Evolutionary conservation across 116 monocot species (phyloP), one percentile per base, ranked within the genome.

Genomic region (Zostera marina): DNA sequence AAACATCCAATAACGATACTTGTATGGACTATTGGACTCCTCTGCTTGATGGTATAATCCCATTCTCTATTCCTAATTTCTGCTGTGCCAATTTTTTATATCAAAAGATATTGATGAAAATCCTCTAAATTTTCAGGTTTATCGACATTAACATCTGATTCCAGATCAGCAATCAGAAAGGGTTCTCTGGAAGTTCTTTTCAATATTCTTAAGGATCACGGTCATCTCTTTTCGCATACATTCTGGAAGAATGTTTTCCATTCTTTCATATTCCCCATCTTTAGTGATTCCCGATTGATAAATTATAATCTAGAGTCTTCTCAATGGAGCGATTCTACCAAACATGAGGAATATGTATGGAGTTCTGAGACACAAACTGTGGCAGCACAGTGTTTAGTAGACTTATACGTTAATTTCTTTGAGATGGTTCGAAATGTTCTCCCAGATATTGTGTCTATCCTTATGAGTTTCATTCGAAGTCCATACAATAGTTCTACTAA

Each of bases 181-280:
- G 75, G 86, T 26, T 78, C 98, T 66, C 56, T 98, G 52, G 90
- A 98, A 75, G 83, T 90, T 15, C 77, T 98, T 15, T 98, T 98
- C 61, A 77, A 90, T 63, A 98, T 90, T 49, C 59, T 98, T 17
- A 80, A 79, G 58, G 90, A 98, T 59, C 98, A 98, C 64, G 98
- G 98, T 8, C 76, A 81, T 54, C 85, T 98, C 60, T 98, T 98
- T 58, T 78, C 98, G 1, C 26, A 16, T 43, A 52, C 67, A 9
- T 83, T 98, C 40, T 90, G 90, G 90, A 70, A 24, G 20, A 73
- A 49, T 64, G 72, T 90, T 43, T 86, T 98, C 60, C 72, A 81
- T 62, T 89, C 90, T 52, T 83, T 77, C 16, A 76, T 98, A 49
- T 76, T 78, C 53, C 90, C 98, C 13, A 79, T 98, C 70, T 90